Evolutionary conservation across 306 rosid species (phyloP).

Genomic region (Cucurbita ficifolia): DNA sequence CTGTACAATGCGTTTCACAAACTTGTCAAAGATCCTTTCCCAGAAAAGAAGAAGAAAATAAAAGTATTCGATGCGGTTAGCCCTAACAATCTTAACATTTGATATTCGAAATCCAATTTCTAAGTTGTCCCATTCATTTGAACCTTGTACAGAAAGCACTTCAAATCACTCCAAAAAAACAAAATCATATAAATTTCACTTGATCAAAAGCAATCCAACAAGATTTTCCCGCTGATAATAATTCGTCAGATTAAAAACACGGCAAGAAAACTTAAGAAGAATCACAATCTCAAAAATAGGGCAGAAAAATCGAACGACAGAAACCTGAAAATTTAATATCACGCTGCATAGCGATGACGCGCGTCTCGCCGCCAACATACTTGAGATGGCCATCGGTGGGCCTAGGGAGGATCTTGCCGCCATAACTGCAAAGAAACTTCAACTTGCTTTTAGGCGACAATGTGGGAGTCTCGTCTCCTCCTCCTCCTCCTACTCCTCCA

Average conservation of each 20-base stretch:
- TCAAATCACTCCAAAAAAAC: neutral
- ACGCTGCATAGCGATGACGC: constrained; percentile 45
- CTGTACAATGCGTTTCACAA: neutral
- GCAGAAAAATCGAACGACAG: neutral
- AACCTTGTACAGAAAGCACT: neutral
- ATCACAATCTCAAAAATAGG: neutral
- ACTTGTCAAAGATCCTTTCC: neutral
- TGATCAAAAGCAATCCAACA: neutral
- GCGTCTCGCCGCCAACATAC: constrained; percentile 85
- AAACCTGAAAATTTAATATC: constrained; percentile 44
- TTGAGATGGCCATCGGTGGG: constrained; percentile 55
- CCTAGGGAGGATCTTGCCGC: constrained; percentile 69
- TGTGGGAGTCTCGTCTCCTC: constrained; percentile 2
- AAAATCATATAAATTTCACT: neutral
- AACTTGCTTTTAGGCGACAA: constrained; percentile 37
- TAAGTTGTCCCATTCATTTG: neutral
- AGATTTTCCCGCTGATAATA: neutral
- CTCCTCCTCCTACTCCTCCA: neutral
- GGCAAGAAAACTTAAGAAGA: neutral
- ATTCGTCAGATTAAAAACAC: neutral
- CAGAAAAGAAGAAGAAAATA: neutral
- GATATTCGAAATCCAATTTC: neutral
- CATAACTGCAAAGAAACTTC: constrained; percentile 73
- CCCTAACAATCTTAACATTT: neutral
- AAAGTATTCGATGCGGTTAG: neutral